Base-by-base conservation (phyloP, 192 early-diverging fungal species). In the Mortierella claussenii region DNA sequence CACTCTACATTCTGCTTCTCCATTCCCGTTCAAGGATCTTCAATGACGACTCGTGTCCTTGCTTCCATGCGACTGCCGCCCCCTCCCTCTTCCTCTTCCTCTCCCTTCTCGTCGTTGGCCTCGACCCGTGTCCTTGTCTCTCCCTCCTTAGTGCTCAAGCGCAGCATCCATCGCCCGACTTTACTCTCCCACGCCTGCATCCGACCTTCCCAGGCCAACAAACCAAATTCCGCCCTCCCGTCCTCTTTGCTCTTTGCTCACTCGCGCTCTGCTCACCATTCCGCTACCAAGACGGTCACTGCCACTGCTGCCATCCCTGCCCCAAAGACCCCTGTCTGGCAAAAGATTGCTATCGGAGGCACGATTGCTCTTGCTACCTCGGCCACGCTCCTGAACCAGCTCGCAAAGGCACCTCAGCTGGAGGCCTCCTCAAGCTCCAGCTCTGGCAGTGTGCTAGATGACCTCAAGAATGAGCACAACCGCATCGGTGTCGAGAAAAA, bases 401-500 rank as follows among this genome's bases (percentile, higher is more conserved):
- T 76, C 13, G 42, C 33, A 6, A 76, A 76, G 53, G 36, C 73
- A 2, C 73, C 73, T 21, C 68, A 52, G 3, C 18, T 69, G 43
- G 68, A 69, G 50, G 40, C 64, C 3, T 50, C 65, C 26, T 13
- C 45, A 20, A 34, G 51, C 4, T 13, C 54, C 18, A 23, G 15
- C 8, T 17, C 50, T 27, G 30, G 30, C 34, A 62, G 28, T 24
- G 59, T 76, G 5, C 6, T 57, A 17, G 20, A 46, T 11, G 79
- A 83, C n/a, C 54, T 87, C 5, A 54, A 80, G 33, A 68, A 85
- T 47, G 69, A 76, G 27, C 45, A 81, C 12, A 83, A 65, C 59
- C 60, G 78, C 18, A 70, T 80, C 33, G 83, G 79, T 6, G 63
- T 83, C 21, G 63, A 76, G 10, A 65, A 83, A 57, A 87, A 88